A percentile compares a stretch with the other conserved stretches of the same genome.
phyloP scores from a whole-genome alignment of 78 protist species.

The Dictyostelium intermedium region DNA sequence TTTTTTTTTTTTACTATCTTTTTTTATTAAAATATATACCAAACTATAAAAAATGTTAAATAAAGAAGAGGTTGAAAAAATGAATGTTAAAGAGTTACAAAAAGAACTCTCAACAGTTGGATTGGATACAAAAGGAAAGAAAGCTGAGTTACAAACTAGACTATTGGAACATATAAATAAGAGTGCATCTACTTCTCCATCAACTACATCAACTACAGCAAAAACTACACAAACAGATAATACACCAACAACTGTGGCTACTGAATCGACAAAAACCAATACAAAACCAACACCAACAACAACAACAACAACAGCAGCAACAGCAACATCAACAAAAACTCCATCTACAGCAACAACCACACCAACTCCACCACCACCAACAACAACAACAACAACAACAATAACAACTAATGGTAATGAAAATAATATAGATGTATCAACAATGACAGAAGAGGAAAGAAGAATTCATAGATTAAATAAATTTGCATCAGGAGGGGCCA shows the following conservation, averaged over 20 bases:
- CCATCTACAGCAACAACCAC: not conserved
- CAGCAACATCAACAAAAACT: not conserved
- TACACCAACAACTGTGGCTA: not conserved
- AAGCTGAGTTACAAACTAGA: constrained; percentile 28
- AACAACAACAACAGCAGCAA: not conserved
- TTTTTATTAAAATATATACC: not conserved
- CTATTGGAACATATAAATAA: constrained; percentile 12
- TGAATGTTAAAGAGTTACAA: constrained; percentile 35
- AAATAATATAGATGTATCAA: not conserved
- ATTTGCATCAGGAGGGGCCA: not conserved
- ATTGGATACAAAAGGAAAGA: constrained; percentile 54
- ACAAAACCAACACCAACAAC: not conserved
- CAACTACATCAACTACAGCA: not conserved
- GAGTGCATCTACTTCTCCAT: not conserved
- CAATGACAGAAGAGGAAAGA: constrained; percentile 66
- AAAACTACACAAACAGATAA: not conserved
- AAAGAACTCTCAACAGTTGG: constrained; percentile 35
- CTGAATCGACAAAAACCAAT: not conserved
- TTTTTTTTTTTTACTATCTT: not conserved
- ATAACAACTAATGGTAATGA: not conserved
- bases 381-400: not conserved
- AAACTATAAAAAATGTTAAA: not conserved
- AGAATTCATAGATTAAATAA: constrained; percentile 12
- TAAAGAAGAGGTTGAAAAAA: not conserved
- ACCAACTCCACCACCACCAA: not conserved